These are phyloP conservation scores for Melanogaster broomeanus DNA, from an alignment of 768 basidiomycete genomes.

Conservation along the genomic window DNA sequence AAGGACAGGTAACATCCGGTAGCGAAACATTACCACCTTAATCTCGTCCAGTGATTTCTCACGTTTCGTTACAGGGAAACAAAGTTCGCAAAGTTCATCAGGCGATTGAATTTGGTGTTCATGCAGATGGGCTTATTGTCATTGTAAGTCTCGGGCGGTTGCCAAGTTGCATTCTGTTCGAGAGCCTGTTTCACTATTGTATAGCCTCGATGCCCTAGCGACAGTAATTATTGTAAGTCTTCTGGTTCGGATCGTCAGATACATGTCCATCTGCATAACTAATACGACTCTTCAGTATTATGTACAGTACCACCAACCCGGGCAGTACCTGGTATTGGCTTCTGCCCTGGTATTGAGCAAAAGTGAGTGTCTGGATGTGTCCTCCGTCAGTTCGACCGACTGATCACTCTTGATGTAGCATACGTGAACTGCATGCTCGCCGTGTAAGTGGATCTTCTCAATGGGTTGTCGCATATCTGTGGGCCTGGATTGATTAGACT, in stretches of 20 bases:
- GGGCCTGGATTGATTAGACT: neutral
- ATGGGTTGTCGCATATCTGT: neutral
- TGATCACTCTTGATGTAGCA: conserved; percentile 3
- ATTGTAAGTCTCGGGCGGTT: conserved; percentile 7
- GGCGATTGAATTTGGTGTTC: conserved; percentile 12
- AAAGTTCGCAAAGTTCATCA: conserved; percentile 12
- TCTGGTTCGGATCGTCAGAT: neutral
- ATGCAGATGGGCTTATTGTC: conserved; percentile 21
- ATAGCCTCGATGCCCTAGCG: conserved; percentile 9
- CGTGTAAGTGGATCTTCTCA: conserved; percentile 16
- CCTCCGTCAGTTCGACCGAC: too few relatives aligned
- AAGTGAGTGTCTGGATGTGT: conserved; percentile 2
- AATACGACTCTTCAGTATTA: conserved; percentile 14
- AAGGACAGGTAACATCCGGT: conserved; percentile 13
- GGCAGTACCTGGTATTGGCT: conserved; percentile 5
- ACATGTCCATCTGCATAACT: neutral
- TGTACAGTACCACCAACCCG: conserved; percentile 1
- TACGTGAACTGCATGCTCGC: conserved; percentile 26
- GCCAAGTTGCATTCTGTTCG: neutral
- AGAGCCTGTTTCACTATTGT: neutral
- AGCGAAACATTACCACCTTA: neutral
- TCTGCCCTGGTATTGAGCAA: conserved; percentile 19
- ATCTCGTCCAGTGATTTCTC: neutral
- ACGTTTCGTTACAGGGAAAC: neutral
- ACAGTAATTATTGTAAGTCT: conserved; percentile 14